A percentile compares a stretch with the other conserved stretches of the same genome.
phyloP scores from a whole-genome alignment of 2,329 filamentous ascomycete species.

The Neurospora crassa region DNA sequence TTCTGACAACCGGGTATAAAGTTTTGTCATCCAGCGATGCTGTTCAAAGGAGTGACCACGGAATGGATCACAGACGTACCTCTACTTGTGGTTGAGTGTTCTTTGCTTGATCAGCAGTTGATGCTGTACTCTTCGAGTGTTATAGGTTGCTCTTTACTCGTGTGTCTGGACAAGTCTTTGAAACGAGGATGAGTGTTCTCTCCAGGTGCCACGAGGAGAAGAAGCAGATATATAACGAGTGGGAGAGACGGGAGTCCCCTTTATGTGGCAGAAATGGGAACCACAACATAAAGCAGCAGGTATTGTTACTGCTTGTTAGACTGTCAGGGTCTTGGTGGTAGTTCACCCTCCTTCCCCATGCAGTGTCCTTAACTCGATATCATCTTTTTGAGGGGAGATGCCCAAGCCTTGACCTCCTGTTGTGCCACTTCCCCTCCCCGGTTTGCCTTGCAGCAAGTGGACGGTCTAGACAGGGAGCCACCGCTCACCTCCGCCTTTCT shows the following conservation, averaged over 20 bases:
- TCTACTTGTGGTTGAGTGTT: not conserved
- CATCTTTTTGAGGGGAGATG: not conserved
- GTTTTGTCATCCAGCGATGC: not conserved
- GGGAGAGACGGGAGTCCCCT: constrained; percentile 9
- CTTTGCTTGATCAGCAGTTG: not conserved
- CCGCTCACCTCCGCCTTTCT: not conserved
- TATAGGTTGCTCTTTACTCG: not conserved
- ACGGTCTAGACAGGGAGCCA: not conserved
- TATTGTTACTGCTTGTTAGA: not conserved
- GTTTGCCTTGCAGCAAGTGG: not conserved
- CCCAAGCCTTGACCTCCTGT: not conserved
- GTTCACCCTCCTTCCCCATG: not conserved
- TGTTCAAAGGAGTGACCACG: not conserved
- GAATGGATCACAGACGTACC: not conserved
- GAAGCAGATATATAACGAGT: constrained; percentile 3
- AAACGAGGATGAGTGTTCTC: not conserved
- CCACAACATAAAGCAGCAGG: not conserved
- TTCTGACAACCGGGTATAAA: not conserved
- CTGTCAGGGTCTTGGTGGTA: not conserved
- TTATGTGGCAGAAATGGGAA: constrained; percentile 11
- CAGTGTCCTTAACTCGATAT: not conserved
- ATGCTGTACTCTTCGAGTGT: not conserved
- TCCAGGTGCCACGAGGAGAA: constrained; percentile 6
- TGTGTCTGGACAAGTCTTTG: not conserved
- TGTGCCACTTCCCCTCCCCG: not conserved